Base-by-base conservation (phyloP, 1,284 basidiomycete genomes). In the Veloporphyrellus conicus region DNA sequence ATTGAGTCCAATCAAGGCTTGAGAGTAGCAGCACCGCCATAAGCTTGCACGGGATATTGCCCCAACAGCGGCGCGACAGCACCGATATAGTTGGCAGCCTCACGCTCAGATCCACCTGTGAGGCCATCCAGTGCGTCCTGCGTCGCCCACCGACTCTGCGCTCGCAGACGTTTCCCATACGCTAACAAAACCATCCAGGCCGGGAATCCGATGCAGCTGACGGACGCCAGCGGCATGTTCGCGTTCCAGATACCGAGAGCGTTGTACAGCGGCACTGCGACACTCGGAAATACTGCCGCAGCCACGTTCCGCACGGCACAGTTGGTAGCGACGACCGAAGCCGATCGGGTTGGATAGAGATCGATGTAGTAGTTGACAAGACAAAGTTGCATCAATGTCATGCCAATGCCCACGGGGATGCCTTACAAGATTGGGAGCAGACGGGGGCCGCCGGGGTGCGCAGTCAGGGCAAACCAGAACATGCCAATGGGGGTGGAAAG, bases 281-380 rank as follows among this genome's bases (percentile, higher is more conserved):
- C 8, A 38, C 58, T 64, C 4, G 60, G 60, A 39, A 59, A 57
- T 27, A 59, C 39, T 6, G 60, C 27, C 15, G 59, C 51, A 0
- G 53, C 18, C 4, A 63, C 1, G 29, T 63, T 62, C 19, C 60
- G 50, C 16, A 63, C 46, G 2, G 59, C 56, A 5, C 59, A 63
- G 32, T 63, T 61, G 29, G 60, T 60, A 1, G 60, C 60, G 28
- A 64, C 44, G 19, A 62, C 60, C 4, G 62, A 64, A 6, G 62
- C 60, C 0, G 62, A 61, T 29, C 45, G 58, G 10, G 52, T 54
- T 8, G 61, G 61, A n/a, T 63, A 61, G 10, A 61, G 59, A 20
- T 61, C 61, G 37, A 61, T 58, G 48, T 63, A 63, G 37, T 64
- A 62, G 16, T 61, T 63, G 45, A 60, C 41, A 35, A 61, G 19